These are phyloP conservation scores for Microbotryum saponariae DNA, from an alignment of 1,284 basidiomycete genomes.

Conservation along the genomic window DNA sequence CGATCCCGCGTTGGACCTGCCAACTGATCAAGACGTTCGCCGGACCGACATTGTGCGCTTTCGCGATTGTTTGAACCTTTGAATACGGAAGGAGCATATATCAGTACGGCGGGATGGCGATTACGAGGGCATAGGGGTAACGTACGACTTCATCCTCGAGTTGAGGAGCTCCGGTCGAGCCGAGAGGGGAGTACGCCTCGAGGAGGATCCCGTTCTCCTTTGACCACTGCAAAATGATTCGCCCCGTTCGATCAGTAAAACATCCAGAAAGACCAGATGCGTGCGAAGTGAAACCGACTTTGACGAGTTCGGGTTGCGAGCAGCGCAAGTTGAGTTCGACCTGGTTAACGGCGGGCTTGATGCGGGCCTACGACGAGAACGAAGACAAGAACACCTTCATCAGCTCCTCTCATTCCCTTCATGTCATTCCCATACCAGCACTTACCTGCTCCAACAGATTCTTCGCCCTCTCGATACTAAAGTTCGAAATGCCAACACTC, in stretches of 20 bases:
- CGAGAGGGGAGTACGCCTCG: conserved; percentile 76
- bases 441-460: conserved; percentile 57
- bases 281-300: conserved; percentile 36
- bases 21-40: conserved; percentile 65
- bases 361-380: conserved; percentile 34
- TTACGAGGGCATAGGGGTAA: conserved; percentile 43
- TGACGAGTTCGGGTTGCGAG: conserved; percentile 70
- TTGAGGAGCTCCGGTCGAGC: conserved; percentile 60
- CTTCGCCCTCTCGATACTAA: conserved; percentile 58
- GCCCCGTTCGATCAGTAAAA: not conserved
- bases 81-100: not conserved
- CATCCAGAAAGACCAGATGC: not conserved
- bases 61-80: conserved; percentile 46
- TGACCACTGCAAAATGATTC: conserved; percentile 46
- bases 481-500: conserved; percentile 61
- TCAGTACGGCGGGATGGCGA: conserved; percentile 27
- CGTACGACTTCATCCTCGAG: conserved; percentile 44
- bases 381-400: not conserved
- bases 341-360: conserved; percentile 62
- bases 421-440: conserved; percentile 33
- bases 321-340: conserved; percentile 76
- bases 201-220: conserved; percentile 61
- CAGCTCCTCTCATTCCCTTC: not conserved
- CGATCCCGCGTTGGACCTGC: conserved; percentile 52
- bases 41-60: conserved; percentile 52